A percentile compares a stretch with the other conserved stretches of the same genome.
Evolutionary conservation across 495 filamentous ascomycete genomes (phyloP).

Genomic region (Aspergillus homomorphus): DNA sequence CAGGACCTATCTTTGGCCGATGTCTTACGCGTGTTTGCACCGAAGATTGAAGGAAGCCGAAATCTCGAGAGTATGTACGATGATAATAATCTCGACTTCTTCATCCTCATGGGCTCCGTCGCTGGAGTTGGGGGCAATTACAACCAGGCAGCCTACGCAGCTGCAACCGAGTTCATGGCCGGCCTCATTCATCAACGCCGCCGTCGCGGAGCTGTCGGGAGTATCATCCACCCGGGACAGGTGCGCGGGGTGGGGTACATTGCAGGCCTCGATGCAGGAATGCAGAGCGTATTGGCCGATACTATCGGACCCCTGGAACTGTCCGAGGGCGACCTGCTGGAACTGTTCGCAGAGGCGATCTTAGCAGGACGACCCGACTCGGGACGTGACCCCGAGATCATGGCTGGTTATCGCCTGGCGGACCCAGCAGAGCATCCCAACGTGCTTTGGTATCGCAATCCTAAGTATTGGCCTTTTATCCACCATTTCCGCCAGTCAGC

Average conservation of each 20-base stretch:
- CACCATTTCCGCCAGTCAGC: slow-evolving; percentile 2
- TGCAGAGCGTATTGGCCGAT: background rate
- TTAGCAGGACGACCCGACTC: background rate
- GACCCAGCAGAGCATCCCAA: background rate
- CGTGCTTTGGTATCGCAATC: slow-evolving; percentile 6
- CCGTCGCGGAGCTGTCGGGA: slow-evolving; percentile 26
- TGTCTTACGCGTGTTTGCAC: background rate
- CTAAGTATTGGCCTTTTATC: slow-evolving; percentile 5
- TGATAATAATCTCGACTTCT: slow-evolving; percentile 33
- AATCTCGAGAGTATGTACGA: slow-evolving; percentile 31
- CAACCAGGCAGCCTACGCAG: slow-evolving; percentile 50
- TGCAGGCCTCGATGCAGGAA: background rate
- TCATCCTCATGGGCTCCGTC: slow-evolving; percentile 34
- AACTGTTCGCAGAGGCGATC: slow-evolving; percentile 10
- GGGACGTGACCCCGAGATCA: background rate
- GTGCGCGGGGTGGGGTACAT: slow-evolving; percentile 49
- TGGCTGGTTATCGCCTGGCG: slow-evolving; percentile 3
- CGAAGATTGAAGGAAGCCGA: slow-evolving; percentile 17
- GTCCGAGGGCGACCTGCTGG: slow-evolving; percentile 7
- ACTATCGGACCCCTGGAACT: background rate
- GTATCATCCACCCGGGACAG: slow-evolving; percentile 17
- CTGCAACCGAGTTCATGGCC: slow-evolving; percentile 51
- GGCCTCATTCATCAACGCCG: slow-evolving; percentile 30
- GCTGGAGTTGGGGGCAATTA: slow-evolving; percentile 24
- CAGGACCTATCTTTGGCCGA: background rate